Evolutionary conservation across 495 filamentous ascomycete genomes (phyloP).

Genomic region (Trichocladium antarcticum): DNA sequence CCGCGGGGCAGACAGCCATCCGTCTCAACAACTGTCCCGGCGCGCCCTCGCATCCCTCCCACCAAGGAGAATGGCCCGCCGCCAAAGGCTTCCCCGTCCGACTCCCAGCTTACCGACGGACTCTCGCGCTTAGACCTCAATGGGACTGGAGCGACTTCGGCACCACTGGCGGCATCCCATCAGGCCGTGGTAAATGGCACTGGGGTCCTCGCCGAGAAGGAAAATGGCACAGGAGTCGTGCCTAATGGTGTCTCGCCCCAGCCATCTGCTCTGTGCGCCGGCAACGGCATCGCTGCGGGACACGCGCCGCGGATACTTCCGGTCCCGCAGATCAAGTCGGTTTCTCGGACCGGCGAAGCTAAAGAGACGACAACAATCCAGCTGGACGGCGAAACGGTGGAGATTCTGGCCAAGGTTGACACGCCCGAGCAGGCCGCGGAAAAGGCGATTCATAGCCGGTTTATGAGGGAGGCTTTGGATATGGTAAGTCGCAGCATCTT

Average conservation of each 20-base stretch:
- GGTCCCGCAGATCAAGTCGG: no score
- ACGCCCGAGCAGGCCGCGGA: conserved; percentile 26
- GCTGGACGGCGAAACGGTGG: conserved; percentile 4
- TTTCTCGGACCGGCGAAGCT: conserved; percentile 20
- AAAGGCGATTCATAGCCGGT: conserved; percentile 40
- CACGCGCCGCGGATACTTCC: no score
- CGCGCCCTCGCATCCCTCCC: conserved; percentile 11
- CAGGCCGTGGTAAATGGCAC: not conserved
- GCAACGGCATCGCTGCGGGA: conserved; percentile 13
- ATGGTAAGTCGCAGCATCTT: conserved; percentile 41
- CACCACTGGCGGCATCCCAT: not conserved
- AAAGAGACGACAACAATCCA: conserved; percentile 2
- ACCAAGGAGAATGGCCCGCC: conserved; percentile 9
- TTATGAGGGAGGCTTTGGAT: conserved; percentile 59
- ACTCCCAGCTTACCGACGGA: conserved; percentile 2
- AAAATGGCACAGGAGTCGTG: no score
- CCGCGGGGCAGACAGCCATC: not conserved
- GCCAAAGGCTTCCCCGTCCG: not conserved
- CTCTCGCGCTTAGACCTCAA: conserved; percentile 6
- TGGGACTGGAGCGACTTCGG: not conserved
- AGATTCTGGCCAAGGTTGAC: conserved; percentile 8
- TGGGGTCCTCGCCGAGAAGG: no score
- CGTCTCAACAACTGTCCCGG: conserved; percentile 14
- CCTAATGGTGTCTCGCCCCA: no score
- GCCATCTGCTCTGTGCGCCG: no score